Evolutionary conservation across 2,329 filamentous ascomycete species (phyloP), one percentile per base, ranked within the genome.

Genomic region (Rhytidhysteron rufulum): DNA sequence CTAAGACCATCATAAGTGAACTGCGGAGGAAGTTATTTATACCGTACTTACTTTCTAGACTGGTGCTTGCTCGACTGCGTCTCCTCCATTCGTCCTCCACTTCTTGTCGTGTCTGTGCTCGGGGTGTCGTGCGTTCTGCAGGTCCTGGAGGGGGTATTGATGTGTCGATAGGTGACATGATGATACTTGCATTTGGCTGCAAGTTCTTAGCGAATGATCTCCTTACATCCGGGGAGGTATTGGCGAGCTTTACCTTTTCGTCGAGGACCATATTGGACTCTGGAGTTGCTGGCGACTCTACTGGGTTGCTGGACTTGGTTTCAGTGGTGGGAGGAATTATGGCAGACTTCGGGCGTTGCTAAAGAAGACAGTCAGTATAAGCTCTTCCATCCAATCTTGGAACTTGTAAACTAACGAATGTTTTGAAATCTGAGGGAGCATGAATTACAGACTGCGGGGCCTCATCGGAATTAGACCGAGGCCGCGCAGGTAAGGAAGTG

Each of bases 391-490:
- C n/a, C 56, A 47, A 43, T 44, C 31, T 53, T 63, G 51, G 51
- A 53, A 54, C 58, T 49, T 46, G 40, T 55, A 45, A 34, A 51
- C 59, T 44, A 49, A 93, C 87, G 78, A 93, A 95, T 52, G 79
- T 79, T 41, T 80, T 78, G 65, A 93, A 96, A 46, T 85, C 87
- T 49, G 88, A 77, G 0, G 90, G 89, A 13, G 87, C 88, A 72
- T 95, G 90, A 51, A 96, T 95, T 40, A 95, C 90, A 1, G 90
- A 96, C 39, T 88, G 78, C 18, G 88, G 84, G 51, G 90, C 88
- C 50, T 95, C 88, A 45, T 82, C 82, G 18, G 77, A 77, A 39
- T 59, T 82, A 70, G 62, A 83, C 55, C 67, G 62, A 20, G 58
- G 47, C 37, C 63, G 58, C 33, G 53, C 46, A 9, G 67, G 57